Conservation (phyloP, 352 stramenopile species). For the Globisporangium ultimum region DNA sequence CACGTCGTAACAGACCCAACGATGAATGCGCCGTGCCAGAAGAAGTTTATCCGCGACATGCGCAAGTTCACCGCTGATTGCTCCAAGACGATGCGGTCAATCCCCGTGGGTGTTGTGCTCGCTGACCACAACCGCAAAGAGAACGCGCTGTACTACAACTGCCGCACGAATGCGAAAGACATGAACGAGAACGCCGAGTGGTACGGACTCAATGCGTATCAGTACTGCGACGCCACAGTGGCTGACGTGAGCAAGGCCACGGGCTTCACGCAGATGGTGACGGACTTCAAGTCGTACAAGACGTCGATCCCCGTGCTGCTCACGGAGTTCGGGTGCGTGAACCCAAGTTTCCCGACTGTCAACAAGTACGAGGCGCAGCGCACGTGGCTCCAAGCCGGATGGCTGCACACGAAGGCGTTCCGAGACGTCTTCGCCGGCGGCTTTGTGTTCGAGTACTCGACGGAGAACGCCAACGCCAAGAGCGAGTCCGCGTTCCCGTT, state of each 20-base stretch:
- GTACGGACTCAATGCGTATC: conserved; percentile 87
- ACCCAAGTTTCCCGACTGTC: conserved; percentile 52
- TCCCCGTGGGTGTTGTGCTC: conserved; percentile 76
- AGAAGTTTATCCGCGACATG: conserved; percentile 89
- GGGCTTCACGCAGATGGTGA: conserved; percentile 60
- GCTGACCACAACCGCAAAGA: conserved; percentile 59
- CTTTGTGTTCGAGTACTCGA: conserved; percentile 84
- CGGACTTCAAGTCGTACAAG: conserved; percentile 54
- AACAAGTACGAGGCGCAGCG: conserved; percentile 61
- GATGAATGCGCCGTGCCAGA: conserved; percentile 80
- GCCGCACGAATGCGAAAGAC: conserved; percentile 62
- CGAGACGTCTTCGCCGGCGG: conserved; percentile 57
- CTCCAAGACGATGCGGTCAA: conserved; percentile 39
- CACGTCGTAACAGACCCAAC: conserved; percentile 35
- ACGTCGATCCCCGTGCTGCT: conserved; percentile 75
- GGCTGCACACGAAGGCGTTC: conserved; percentile 46
- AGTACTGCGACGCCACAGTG: conserved; percentile 58
- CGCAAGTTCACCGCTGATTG: conserved; percentile 60
- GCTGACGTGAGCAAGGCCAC: conserved; percentile 29
- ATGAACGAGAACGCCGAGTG: conserved; percentile 77
- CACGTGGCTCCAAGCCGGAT: conserved; percentile 56
- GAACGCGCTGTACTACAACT: conserved; percentile 87
- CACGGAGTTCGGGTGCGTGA: conserved; percentile 81
- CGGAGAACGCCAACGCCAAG: conserved; percentile 67
- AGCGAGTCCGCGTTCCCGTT: conserved; percentile 61